phyloP scores from a whole-genome alignment of 352 stramenopile species.

The Phytophthora constricta region DNA sequence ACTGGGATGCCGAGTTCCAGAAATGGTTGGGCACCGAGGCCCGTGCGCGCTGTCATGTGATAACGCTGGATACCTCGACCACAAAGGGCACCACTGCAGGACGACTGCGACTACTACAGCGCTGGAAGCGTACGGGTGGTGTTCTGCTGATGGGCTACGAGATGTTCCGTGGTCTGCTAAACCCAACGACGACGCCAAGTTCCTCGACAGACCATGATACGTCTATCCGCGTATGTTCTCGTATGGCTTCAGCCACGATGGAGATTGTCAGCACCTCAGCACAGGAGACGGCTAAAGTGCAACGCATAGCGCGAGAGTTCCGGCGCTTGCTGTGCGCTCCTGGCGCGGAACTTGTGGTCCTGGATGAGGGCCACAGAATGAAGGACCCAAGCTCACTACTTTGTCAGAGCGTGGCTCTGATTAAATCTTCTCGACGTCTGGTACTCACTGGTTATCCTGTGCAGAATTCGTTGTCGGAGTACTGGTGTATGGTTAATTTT shows the following conservation, averaged over 20 bases:
- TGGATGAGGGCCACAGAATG: conserved; percentile 91
- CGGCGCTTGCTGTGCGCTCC: conserved; percentile 60
- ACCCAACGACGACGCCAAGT: conserved; percentile 56
- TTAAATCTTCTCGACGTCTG: conserved; percentile 80
- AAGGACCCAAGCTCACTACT: conserved; percentile 87
- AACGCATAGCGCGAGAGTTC: conserved; percentile 66
- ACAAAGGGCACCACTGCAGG: conserved; percentile 59
- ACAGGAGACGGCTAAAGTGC: conserved; percentile 54
- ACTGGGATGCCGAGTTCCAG: conserved; percentile 97
- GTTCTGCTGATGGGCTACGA: conserved; percentile 90
- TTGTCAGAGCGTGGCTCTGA: conserved; percentile 79
- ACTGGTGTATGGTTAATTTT: conserved; percentile 94
- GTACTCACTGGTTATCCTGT: conserved; percentile 95
- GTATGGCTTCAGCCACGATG: conserved; percentile 67
- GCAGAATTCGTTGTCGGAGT: conserved; percentile 94
- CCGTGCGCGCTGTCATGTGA: conserved; percentile 58
- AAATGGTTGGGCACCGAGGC: conserved; percentile 93
- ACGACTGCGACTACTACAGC: conserved; percentile 65
- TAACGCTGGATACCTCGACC: conserved; percentile 65
- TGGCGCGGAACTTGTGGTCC: conserved; percentile 79
- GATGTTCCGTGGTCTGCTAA: conserved; percentile 88
- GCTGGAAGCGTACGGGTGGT: conserved; percentile 78
- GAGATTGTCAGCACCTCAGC: conserved; percentile 61
- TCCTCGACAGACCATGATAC: conserved; percentile 41
- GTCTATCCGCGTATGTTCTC: conserved; percentile 71